A percentile compares a stretch with the other conserved stretches of the same genome.
Evolutionary conservation across 495 filamentous ascomycete species (phyloP).

Genomic region (Podospora comata): DNA sequence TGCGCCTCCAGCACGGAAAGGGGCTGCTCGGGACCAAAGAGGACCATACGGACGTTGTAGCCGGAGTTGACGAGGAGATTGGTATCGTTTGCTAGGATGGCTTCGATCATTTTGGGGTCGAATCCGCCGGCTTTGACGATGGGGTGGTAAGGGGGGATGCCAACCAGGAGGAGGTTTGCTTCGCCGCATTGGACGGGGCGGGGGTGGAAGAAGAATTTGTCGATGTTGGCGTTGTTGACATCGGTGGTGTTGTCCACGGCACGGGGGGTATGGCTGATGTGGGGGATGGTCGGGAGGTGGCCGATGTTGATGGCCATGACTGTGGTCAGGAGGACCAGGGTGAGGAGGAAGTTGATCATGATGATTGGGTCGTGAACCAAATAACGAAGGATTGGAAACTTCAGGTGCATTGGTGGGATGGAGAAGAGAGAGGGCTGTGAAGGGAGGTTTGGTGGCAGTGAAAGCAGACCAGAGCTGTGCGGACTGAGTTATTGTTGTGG

Average conservation of each 20-base stretch:
- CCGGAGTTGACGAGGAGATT: not conserved
- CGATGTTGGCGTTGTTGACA: not conserved
- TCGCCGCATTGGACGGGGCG: constrained; percentile 1
- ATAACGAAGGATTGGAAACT: too few species aligned
- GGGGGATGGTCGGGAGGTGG: not conserved
- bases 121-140: not conserved
- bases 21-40: not conserved
- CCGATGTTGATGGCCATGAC: not conserved
- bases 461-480: not conserved
- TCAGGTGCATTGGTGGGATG: not conserved
- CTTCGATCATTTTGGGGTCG: not conserved
- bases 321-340: not conserved
- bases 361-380: not conserved
- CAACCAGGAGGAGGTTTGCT: not conserved
- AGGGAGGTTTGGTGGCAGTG: not conserved
- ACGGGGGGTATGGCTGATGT: not conserved
- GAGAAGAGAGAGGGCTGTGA: not conserved
- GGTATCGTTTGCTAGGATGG: not conserved
- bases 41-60: not conserved
- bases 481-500: not conserved
- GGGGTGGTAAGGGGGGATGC: constrained; percentile 1
- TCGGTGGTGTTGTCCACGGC: not conserved
- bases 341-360: not conserved
- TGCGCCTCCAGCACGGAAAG: not conserved
- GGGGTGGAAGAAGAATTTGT: not conserved